phyloP scores from a whole-genome alignment of 257 asterid species.

The Nicotiana undulata region DNA sequence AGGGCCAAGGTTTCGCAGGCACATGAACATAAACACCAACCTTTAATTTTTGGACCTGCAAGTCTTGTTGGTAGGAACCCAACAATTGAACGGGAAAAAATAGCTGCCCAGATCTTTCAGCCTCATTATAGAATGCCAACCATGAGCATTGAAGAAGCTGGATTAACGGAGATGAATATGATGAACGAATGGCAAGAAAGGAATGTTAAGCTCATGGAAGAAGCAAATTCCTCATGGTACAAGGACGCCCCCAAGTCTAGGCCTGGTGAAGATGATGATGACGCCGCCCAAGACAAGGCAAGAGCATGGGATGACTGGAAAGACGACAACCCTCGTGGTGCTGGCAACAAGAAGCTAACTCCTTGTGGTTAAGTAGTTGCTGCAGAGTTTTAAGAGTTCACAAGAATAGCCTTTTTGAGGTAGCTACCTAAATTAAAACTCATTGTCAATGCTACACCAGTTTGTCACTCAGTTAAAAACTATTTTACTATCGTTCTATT shows the following conservation, averaged over 20 bases:
- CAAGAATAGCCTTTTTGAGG: background rate
- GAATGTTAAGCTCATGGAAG: constrained; percentile 67
- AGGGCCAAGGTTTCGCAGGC: constrained; percentile 58
- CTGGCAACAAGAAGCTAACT: constrained; percentile 95
- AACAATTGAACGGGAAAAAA: constrained; percentile 73
- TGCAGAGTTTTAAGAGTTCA: background rate
- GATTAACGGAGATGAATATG: constrained; percentile 90
- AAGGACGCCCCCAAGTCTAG: constrained; percentile 36
- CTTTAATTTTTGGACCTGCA: constrained; percentile 92
- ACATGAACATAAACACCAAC: constrained; percentile 91
- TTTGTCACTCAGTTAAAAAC: background rate
- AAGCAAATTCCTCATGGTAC: constrained; percentile 89
- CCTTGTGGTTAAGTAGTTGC: constrained; percentile 64
- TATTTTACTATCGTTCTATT: background rate
- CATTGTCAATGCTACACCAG: background rate
- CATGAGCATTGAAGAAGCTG: constrained; percentile 99
- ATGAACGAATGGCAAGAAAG: constrained; percentile 93
- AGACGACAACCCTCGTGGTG: constrained; percentile 97
- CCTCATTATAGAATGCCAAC: constrained; percentile 87
- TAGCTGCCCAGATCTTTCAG: constrained; percentile 95
- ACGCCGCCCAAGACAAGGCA: constrained; percentile 85
- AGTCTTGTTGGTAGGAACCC: constrained; percentile 74
- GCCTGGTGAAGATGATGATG: constrained; percentile 56
- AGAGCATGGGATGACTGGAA: constrained; percentile 99
- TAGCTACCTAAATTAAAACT: background rate